phyloP scores from a whole-genome alignment of 2,329 filamentous ascomycete genomes.

The Beauveria sp. region DNA sequence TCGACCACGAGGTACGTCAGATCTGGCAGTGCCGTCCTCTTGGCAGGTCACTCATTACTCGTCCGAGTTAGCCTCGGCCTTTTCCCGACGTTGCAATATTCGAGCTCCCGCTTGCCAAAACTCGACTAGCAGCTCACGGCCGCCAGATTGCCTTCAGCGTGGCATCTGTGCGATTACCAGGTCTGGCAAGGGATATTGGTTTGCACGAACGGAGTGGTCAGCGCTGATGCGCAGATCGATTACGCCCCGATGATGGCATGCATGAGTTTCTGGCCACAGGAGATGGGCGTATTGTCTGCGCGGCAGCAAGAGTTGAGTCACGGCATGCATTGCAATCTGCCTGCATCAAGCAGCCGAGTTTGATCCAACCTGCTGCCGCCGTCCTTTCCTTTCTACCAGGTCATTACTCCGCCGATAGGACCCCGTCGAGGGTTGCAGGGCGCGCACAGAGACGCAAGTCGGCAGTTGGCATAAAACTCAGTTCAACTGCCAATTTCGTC shows the following conservation, averaged over 20 bases:
- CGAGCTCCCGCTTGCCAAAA: neutral
- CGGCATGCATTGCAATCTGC: neutral
- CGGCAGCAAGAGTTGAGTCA: neutral
- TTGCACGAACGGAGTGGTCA: neutral
- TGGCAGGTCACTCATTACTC: neutral
- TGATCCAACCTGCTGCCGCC: neutral
- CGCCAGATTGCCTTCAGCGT: constrained; percentile 6
- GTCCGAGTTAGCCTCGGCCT: constrained; percentile 5
- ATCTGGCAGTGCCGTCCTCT: constrained; percentile 4
- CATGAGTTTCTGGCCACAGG: neutral
- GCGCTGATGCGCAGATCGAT: constrained; percentile 9
- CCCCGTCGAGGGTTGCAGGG: neutral
- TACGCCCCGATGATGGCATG: constrained; percentile 4
- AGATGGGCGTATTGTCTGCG: neutral
- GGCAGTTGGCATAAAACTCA: constrained; percentile 1
- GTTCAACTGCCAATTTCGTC: constrained; percentile 1
- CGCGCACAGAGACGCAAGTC: neutral
- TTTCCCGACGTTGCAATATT: constrained; percentile 7
- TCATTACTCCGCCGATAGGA: neutral
- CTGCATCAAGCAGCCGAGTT: neutral
- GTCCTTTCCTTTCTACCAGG: neutral
- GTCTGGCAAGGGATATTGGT: neutral
- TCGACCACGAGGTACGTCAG: constrained; percentile 9
- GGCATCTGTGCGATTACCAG: constrained; percentile 6
- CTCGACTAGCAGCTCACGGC: neutral